A percentile compares a stretch with the other conserved stretches of the same genome.
Conservation (phyloP, 148 eudicot genomes). For the Linanthus parryae region DNA sequence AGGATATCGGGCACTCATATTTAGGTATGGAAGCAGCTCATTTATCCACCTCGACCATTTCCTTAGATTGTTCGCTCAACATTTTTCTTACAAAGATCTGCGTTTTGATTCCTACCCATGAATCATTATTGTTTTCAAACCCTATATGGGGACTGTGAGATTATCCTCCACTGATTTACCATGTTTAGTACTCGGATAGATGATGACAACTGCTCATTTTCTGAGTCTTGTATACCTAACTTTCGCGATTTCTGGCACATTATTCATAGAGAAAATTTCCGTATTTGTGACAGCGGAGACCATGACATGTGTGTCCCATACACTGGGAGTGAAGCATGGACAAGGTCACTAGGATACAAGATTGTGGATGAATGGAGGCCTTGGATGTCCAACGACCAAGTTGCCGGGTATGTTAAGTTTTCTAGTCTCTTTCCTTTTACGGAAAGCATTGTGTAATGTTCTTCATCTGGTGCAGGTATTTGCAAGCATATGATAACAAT, state of each 20-base stretch:
- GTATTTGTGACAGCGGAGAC: conserved; percentile 62
- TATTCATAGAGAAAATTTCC: too few species aligned
- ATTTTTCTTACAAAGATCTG: too few species aligned
- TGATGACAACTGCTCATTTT: too few species aligned
- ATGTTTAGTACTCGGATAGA: too few species aligned
- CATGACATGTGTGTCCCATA: conserved; percentile 98
- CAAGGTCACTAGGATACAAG: conserved; percentile 81
- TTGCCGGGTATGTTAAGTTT: conserved; percentile 64
- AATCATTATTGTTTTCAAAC: too few species aligned
- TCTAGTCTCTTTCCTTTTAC: neutral
- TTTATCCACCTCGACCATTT: neutral
- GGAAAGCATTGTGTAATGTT: neutral
- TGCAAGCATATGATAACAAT: conserved; percentile 77
- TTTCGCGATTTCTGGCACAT: neutral
- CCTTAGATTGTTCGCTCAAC: neutral
- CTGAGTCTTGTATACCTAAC: neutral
- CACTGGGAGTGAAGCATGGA: conserved; percentile 95
- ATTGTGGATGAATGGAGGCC: conserved; percentile 81
- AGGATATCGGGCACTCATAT: conserved; percentile 82
- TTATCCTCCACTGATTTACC: too few species aligned
- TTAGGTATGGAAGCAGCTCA: conserved; percentile 43
- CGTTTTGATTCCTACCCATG: too few species aligned
- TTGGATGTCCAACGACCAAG: conserved; percentile 62
- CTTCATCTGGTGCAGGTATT: conserved; percentile 41
- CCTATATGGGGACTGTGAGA: too few species aligned